Evolutionary conservation across 345 rosid species (phyloP), one percentile per base, ranked within the genome.

Genomic region (Corchorus capsularis): DNA sequence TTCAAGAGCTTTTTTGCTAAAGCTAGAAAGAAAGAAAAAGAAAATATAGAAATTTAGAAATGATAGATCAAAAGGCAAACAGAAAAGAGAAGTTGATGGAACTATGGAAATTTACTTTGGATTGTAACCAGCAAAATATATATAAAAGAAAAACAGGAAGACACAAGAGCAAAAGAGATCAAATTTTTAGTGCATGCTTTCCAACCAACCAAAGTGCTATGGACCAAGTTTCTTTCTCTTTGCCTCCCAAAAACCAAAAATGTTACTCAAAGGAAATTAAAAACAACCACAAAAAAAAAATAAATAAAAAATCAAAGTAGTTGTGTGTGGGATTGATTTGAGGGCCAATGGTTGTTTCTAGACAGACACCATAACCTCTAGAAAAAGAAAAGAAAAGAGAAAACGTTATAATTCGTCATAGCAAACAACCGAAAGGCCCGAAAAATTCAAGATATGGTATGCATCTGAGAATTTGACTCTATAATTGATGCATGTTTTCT

Each of bases 201-300:
- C 70, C 70, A 12, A 56, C 83, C 79, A 79, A 67, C 74, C 71
- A 74, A 66, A 79, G 81, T 84, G 82, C 81, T 6, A 81, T 77
- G 81, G 74, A 74, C 75, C 69, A 76, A 61, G 59, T 63, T 78
- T 65, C 53, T 34, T 1, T 39, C 16, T 45, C 4, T 60, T 59
- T 59, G 63, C 63, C 63, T 14, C 17, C 15, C 47, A 45, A 45
- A 45, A 45, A 5, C 10, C 10, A 45, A 45, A 45, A 45, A 5
- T 45, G 5, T 45, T 6, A 45, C 47, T 45, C 10, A 45, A 41
- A 8, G 34, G 20, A 37, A 74, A 22, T 16, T 19, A 17, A 20
- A 63, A 49, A 50, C 13, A 55, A 37, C 68, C 73, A 71, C 64
- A 22, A 43, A 6, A 27, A 27, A 27, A 27, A 6, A 27, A 27